Base-by-base conservation (phyloP, 257 asterid species). In the Galeopsis tetrahit region DNA sequence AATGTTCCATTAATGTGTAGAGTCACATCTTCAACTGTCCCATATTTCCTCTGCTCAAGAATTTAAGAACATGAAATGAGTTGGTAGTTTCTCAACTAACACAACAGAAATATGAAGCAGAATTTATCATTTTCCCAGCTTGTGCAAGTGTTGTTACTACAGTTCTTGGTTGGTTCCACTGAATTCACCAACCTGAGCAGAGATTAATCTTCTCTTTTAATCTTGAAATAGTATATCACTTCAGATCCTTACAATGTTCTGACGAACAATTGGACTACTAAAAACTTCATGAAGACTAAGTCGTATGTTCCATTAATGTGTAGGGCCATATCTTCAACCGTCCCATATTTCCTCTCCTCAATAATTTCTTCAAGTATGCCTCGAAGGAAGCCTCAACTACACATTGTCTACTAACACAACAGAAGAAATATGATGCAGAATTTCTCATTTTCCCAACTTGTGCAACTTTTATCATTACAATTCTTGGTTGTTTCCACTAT, bases 241-340 rank as follows among this genome's bases (percentile, higher is more conserved):
- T 40, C 17, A 2, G 43, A 39, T 13, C 74, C 56, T 5, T 1
- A 17, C 69, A 55, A 28, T 57, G 31, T 39, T 64, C 7, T 69
- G 42, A 10, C 56, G 4, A 4, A 33, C 17, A 70, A 56, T 17
- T 71, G 76, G 76, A 21, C 62, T 17, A 15, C 43, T n/a, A n/a
- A n/a, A n/a, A n/a, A n/a, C n/a, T n/a, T n/a, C n/a, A n/a, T n/a
- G n/a, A n/a, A n/a, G n/a, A n/a, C n/a, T n/a, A n/a, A n/a, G n/a
- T n/a, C n/a, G n/a, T n/a, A n/a, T n/a, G n/a, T n/a, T n/a, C n/a
- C n/a, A n/a, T n/a, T n/a, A 43, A 4, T 6, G 43, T 7, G 10
- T 7, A 7, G 46, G 7, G n/a, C 46, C 10, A 40, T 1, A 1
- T 40, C 46, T 39, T 40, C 46, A 40, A 40, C 46, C 5, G 42